Evolutionary conservation across 805 yeast genomes (phyloP).

Genomic region (Alloascoidea africana): DNA sequence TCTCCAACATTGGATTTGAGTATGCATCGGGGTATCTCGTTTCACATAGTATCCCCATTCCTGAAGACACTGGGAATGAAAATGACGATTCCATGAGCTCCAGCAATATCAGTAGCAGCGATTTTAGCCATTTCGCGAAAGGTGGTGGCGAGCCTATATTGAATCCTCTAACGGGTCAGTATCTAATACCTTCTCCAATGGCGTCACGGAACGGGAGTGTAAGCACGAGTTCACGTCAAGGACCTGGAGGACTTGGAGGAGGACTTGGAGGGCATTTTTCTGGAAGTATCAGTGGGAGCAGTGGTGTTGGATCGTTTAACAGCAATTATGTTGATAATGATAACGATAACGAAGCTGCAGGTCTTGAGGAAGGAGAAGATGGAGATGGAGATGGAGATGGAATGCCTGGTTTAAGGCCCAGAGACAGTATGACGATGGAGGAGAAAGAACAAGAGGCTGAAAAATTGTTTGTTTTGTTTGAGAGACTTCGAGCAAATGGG

Average conservation of each 20-base stretch:
- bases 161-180: slow-evolving; percentile 16
- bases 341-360: not conserved
- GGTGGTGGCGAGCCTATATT: slow-evolving; percentile 3
- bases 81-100: slow-evolving; percentile 1
- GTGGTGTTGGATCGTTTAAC: not conserved
- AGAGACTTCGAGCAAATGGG: slow-evolving; percentile 23
- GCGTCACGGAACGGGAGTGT: not conserved
- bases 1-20: slow-evolving; percentile 14
- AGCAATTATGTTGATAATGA: no score
- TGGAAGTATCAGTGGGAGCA: not conserved
- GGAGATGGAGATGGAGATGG: not conserved
- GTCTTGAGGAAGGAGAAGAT: not conserved
- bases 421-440: slow-evolving; percentile 20
- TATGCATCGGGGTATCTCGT: slow-evolving; percentile 14
- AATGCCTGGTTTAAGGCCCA: not conserved
- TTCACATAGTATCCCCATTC: slow-evolving; percentile 8
- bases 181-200: slow-evolving; percentile 1
- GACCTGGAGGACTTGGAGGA: no score
- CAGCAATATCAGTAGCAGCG: not conserved
- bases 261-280: slow-evolving; percentile 2
- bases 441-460: slow-evolving; percentile 31
- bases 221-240: not conserved
- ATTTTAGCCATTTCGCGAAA: not conserved
- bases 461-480: slow-evolving; percentile 24
- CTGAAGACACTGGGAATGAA: slow-evolving; percentile 6